These are phyloP conservation scores for Penicillium herquei DNA, from an alignment of 495 filamentous ascomycete species.

Conservation along the genomic window DNA sequence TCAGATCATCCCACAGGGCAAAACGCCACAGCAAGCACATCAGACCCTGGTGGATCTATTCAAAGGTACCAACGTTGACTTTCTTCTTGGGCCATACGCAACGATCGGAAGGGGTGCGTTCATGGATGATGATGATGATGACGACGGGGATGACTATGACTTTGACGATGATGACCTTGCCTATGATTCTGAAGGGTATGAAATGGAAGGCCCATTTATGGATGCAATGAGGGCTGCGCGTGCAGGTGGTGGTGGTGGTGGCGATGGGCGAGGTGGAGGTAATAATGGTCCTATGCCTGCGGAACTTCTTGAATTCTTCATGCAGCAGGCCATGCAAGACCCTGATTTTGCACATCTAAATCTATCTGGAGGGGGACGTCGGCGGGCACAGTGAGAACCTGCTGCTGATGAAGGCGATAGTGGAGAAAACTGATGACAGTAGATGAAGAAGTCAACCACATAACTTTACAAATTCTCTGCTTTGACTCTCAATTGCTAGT, in stretches of 20 bases:
- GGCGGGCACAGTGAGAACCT: not conserved
- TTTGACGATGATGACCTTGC: not conserved
- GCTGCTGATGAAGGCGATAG: not conserved
- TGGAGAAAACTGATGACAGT: not conserved
- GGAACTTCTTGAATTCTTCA: slow-evolving; percentile 6
- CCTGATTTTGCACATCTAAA: slow-evolving; percentile 12
- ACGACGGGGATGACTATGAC: slow-evolving; percentile 1
- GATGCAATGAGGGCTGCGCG: not conserved
- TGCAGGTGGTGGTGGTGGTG: not conserved
- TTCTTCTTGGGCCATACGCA: slow-evolving; percentile 15
- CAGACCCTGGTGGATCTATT: slow-evolving; percentile 20
- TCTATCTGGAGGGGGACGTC: not conserved
- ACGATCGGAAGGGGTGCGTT: slow-evolving; percentile 4
- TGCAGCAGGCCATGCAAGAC: slow-evolving; percentile 8
- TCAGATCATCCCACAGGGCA: slow-evolving; percentile 18
- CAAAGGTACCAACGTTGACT: slow-evolving; percentile 25
- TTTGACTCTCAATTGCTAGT: no score
- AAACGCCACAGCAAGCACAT: slow-evolving; percentile 23
- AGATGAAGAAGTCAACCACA: not conserved
- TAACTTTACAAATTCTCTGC: not conserved
- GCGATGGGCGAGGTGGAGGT: not conserved
- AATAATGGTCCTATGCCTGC: not conserved
- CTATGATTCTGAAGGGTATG: not conserved
- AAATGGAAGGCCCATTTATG: not conserved
- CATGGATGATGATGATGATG: slow-evolving; percentile 9